Base-by-base conservation (phyloP, 2,329 filamentous ascomycete species). In the Botrytis aclada region DNA sequence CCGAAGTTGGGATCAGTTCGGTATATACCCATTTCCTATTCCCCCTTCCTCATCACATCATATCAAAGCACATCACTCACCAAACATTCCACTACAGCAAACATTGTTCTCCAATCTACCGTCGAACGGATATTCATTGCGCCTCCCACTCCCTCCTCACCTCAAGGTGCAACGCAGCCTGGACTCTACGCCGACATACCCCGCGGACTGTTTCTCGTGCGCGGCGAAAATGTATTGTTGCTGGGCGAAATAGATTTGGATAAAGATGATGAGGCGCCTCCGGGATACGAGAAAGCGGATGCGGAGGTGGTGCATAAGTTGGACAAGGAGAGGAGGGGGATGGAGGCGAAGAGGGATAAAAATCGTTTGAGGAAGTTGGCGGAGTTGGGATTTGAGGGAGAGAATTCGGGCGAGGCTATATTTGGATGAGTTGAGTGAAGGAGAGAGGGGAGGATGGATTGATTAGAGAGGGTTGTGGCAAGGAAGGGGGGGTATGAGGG, bases 211-310 rank as follows among this genome's bases (percentile, higher is more conserved):
- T 98, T 96, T 84, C 88, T 98, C 51, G 93, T 99, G 63, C 88
- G 96, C 74, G 96, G 96, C 77, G 96, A 99, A 84, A 99, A 99
- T 82, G 96, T 99, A n/a, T 86, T 97, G 69, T 86, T 99, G 62
- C 88, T 98, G 29, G 96, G 96, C 54, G 97, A 98, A 83, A 97
- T 99, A 79, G 96, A 99, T 82, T 89, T 99, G 37, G 96, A 99
- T 85, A 94, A 92, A 80, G 96, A 99, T 83, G 96, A 99, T 82
- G 91, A 97, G 73, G 87, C 94, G 22, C 94, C 93, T 1, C 82
- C 86, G 7, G 89, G 90, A 45, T 94, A 92, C 76, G 84, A 89
- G 78, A 80, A 82, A 76, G 94, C 90, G 2, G 87, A 93, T 1
- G 85, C 90, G 65, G 88, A 91, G 64, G 84, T 91, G 75, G 93